phyloP scores from a whole-genome alignment of 768 basidiomycete genomes.

The Clavaria fumosa region DNA sequence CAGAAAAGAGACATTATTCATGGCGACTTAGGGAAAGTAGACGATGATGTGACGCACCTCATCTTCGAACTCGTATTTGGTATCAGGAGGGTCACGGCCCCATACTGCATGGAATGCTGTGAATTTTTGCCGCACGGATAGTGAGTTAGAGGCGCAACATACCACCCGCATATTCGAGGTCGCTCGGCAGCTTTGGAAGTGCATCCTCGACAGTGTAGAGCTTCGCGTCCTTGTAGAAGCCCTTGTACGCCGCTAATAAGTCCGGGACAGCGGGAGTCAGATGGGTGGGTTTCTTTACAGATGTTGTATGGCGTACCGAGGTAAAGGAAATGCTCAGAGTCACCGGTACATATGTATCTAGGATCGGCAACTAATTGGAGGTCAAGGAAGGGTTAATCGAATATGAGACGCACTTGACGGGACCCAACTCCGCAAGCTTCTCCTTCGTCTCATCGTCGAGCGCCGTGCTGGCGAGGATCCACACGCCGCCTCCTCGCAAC shows the following conservation, averaged over 20 bases:
- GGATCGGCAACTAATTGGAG: neutral
- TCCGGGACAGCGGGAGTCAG: conserved; percentile 4
- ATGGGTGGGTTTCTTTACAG: too few species aligned
- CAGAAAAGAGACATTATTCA: neutral
- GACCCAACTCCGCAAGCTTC: conserved; percentile 47
- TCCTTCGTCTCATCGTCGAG: conserved; percentile 47
- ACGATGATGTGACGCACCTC: conserved; percentile 23
- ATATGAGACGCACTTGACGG: conserved; percentile 37
- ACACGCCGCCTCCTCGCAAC: conserved; percentile 52
- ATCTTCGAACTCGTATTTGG: conserved; percentile 65
- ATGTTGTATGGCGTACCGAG: conserved; percentile 30
- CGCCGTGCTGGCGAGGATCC: conserved; percentile 73
- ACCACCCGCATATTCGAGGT: conserved; percentile 52
- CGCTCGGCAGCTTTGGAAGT: conserved; percentile 33
- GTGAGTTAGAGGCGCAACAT: too few species aligned
- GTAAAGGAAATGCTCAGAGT: conserved; percentile 44
- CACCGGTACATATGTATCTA: conserved; percentile 45
- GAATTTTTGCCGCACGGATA: too few species aligned
- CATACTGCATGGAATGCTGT: conserved; percentile 24
- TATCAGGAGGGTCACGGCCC: conserved; percentile 45
- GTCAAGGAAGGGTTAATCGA: neutral
- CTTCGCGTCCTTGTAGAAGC: conserved; percentile 55
- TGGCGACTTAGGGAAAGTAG: neutral
- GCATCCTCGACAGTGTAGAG: conserved; percentile 51
- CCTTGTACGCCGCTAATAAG: conserved; percentile 48